Percentiles rank a stretch among this genome's conserved stretches.
Evolutionary conservation across 164 flowering plant genomes (phyloP).

Genomic region (Vitis rupestris): DNA sequence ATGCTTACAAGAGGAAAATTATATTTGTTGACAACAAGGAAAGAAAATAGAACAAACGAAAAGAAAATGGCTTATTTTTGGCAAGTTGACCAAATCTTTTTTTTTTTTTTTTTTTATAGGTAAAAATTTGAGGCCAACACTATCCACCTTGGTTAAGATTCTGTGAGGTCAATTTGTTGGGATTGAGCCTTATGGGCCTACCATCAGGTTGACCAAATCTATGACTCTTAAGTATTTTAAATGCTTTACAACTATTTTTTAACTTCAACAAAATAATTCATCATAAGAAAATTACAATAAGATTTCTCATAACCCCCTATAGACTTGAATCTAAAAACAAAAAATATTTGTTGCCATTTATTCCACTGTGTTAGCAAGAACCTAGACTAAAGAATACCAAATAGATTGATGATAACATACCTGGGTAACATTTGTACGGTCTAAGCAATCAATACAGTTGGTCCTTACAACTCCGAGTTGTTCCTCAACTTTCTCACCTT

Average conservation of each 20-base stretch:
- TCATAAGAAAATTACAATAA: neutral
- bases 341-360: neutral
- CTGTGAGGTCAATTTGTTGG: no score
- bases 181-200: no score
- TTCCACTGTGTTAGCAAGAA: neutral
- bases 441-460: conserved; percentile 96
- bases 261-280: neutral
- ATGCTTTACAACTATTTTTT: no score
- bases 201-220: no score
- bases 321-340: neutral
- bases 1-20: neutral
- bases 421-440: conserved; percentile 98
- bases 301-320: neutral
- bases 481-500: conserved; percentile 80
- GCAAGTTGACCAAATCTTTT: no score
- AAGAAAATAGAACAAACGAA: neutral
- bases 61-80: neutral
- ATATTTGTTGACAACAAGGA: neutral
- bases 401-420: conserved; percentile 24
- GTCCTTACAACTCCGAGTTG: conserved; percentile 89
- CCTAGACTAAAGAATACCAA: neutral
- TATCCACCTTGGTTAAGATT: no score
- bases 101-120: no score
- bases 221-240: no score
- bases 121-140: no score